phyloP scores from a whole-genome alignment of 257 asterid genomes.

The Scutellaria galericulata region DNA sequence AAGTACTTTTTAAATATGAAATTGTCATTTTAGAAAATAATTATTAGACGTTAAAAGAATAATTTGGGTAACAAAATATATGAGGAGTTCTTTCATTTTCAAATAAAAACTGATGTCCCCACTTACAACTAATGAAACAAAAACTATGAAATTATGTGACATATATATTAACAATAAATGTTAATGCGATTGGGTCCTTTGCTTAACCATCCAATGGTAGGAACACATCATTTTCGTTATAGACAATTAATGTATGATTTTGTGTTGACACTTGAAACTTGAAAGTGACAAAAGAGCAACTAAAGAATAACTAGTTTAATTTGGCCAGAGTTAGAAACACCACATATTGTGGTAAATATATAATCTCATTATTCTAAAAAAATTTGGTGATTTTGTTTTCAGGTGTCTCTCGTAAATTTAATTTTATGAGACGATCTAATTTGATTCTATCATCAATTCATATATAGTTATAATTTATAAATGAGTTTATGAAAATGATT shows the following conservation, averaged over 20 bases:
- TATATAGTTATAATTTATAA: too few species aligned
- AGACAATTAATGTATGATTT: too few species aligned
- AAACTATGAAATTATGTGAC: not conserved
- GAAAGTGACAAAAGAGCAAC: not conserved
- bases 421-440: too few species aligned
- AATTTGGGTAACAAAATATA: too few species aligned
- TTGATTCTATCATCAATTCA: too few species aligned
- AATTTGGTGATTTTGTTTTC: too few species aligned
- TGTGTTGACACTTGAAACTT: not conserved
- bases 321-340: not conserved
- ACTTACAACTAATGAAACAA: not conserved
- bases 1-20: too few species aligned
- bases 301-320: not conserved
- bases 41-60: too few species aligned
- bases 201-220: not conserved
- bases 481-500: too few species aligned
- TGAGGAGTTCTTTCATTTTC: not conserved
- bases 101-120: not conserved
- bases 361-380: not conserved
- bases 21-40: too few species aligned
- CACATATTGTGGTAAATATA: not conserved
- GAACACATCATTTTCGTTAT: not conserved
- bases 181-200: constrained; percentile 1
- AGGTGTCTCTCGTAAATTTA: too few species aligned
- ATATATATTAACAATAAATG: not conserved